Conservation (phyloP, 2,329 filamentous ascomycete genomes). For the Paramyrothecium roridum region DNA sequence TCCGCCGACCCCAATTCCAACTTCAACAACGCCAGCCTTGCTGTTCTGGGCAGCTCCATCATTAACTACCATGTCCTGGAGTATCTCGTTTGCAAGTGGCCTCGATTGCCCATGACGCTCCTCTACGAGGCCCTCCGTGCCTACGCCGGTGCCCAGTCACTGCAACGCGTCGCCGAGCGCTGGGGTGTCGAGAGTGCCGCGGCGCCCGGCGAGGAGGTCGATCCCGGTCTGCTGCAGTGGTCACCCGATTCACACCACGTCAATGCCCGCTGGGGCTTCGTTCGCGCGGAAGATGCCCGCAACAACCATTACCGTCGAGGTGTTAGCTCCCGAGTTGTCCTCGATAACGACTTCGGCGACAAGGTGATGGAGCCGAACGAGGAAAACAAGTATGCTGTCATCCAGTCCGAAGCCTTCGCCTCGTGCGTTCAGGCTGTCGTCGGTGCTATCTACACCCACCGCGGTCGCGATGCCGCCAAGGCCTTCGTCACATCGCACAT, state of each 20-base stretch:
- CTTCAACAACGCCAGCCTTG: slow-evolving; percentile 87
- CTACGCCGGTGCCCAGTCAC: slow-evolving; percentile 72
- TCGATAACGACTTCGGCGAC: slow-evolving; percentile 84
- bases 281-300: slow-evolving; percentile 46
- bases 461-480: slow-evolving; percentile 74
- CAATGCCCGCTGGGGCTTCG: slow-evolving; percentile 48
- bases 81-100: slow-evolving; percentile 83
- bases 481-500: slow-evolving; percentile 82
- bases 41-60: slow-evolving; percentile 76
- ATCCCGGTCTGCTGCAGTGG: slow-evolving; percentile 87
- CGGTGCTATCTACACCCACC: slow-evolving; percentile 82
- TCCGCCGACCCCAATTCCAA: slow-evolving; percentile 75
- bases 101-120: slow-evolving; percentile 84
- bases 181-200: slow-evolving; percentile 93
- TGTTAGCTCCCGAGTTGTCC: slow-evolving; percentile 72
- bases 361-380: slow-evolving; percentile 25
- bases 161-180: slow-evolving; percentile 71
- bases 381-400: slow-evolving; percentile 52
- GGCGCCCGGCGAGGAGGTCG: slow-evolving; percentile 84
- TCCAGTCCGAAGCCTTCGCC: slow-evolving; percentile 70
- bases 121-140: slow-evolving; percentile 83
- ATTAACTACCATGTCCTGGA: slow-evolving; percentile 88
- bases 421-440: slow-evolving; percentile 80
- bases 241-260: slow-evolving; percentile 44
- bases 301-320: slow-evolving; percentile 57